Evolutionary conservation across 2,329 filamentous ascomycete species (phyloP).

Genomic region (Aphanocladium album): DNA sequence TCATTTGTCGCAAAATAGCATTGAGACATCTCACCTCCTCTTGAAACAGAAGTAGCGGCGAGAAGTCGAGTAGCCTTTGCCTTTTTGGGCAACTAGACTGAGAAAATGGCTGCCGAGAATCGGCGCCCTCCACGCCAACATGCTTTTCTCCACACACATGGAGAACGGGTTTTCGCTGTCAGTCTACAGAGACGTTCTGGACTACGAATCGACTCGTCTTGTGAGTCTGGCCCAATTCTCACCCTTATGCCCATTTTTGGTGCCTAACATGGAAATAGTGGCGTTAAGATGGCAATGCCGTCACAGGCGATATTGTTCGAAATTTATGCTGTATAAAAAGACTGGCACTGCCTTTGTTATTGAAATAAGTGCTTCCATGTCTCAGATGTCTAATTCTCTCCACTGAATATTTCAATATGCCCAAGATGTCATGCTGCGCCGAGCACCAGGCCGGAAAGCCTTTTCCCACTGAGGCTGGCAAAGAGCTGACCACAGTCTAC

Average conservation of each 20-base stretch:
- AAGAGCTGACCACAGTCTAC: conserved; percentile 16
- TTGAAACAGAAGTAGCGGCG: background rate
- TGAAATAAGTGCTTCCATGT: background rate
- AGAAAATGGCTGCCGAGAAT: conserved; percentile 5
- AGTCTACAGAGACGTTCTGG: background rate
- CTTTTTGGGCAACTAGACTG: conserved; percentile 3
- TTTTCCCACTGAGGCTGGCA: conserved; percentile 22
- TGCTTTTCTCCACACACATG: background rate
- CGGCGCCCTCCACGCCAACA: background rate
- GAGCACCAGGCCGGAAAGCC: conserved; percentile 4
- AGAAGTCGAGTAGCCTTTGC: background rate
- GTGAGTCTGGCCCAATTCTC: background rate
- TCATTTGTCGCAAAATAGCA: no score
- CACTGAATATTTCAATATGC: background rate
- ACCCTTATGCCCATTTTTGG: background rate
- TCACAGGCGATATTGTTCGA: background rate
- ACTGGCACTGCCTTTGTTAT: background rate
- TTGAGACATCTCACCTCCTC: background rate
- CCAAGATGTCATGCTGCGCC: conserved; percentile 1
- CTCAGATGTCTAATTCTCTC: background rate
- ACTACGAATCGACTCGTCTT: no score
- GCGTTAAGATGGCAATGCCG: background rate
- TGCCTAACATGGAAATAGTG: background rate
- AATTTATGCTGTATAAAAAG: conserved; percentile 1
- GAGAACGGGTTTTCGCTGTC: background rate